These are phyloP conservation scores for Solanum pinnatisectum DNA, from an alignment of 257 asterid species.

Conservation along the genomic window DNA sequence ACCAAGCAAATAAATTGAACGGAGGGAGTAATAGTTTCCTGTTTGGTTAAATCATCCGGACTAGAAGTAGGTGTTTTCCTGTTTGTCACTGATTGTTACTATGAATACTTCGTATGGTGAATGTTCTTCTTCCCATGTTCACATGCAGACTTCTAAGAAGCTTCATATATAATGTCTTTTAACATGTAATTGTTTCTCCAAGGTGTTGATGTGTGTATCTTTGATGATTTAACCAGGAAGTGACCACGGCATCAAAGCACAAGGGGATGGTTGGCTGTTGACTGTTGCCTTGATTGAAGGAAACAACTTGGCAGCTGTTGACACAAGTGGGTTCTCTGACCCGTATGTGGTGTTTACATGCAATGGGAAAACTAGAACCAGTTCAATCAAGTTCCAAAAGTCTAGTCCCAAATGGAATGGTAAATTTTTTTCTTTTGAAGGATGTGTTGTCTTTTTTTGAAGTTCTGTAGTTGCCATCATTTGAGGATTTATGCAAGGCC, in stretches of 20 bases:
- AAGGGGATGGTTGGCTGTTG: constrained; percentile 93
- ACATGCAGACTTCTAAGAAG: background rate
- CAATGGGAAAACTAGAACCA: constrained; percentile 79
- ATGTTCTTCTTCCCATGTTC: background rate
- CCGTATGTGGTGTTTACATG: constrained; percentile 96
- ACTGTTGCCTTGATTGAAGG: constrained; percentile 95
- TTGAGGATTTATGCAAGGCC: background rate
- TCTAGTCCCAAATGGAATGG: constrained; percentile 90
- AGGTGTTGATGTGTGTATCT: constrained; percentile 2
- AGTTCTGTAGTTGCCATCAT: background rate
- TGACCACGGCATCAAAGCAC: constrained; percentile 97
- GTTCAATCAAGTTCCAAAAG: constrained; percentile 94
- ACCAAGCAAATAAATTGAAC: background rate
- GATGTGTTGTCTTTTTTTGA: background rate
- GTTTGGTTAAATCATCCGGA: background rate
- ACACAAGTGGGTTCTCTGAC: constrained; percentile 81
- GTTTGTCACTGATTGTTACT: background rate
- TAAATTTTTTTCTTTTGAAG: constrained; percentile 12
- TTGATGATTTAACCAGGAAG: constrained; percentile 34
- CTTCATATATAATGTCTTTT: background rate
- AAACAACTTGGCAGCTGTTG: constrained; percentile 77
- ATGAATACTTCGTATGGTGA: background rate
- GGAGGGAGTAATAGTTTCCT: background rate
- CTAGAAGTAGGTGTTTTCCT: background rate
- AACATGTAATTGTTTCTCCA: background rate